Evolutionary conservation across 306 rosid genomes (phyloP).

Genomic region (Macrotyloma uniflorum): DNA sequence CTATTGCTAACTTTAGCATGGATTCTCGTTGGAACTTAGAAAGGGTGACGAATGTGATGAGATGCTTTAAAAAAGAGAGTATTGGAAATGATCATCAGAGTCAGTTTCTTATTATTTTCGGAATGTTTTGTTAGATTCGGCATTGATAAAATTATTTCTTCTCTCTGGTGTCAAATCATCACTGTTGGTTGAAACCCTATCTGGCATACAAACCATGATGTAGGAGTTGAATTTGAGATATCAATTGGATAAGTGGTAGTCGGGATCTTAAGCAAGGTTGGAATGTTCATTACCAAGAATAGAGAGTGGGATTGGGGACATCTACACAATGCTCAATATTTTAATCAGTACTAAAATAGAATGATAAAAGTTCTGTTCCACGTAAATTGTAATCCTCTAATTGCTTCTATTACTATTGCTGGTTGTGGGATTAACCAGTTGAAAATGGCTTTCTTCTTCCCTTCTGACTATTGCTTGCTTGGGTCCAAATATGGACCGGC

Average conservation of each 20-base stretch:
- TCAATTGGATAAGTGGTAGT: not conserved
- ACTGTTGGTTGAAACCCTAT: not conserved
- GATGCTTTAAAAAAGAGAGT: not conserved
- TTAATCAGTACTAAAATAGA: not conserved
- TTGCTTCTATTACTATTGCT: not conserved
- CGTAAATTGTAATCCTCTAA: not conserved
- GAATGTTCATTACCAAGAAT: not conserved
- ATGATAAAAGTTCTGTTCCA: not conserved
- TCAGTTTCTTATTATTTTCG: not conserved
- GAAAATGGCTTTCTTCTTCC: not conserved
- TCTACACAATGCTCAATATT: not conserved
- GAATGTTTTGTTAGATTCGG: not conserved
- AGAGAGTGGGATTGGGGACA: not conserved
- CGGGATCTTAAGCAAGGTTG: not conserved
- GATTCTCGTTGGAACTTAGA: not conserved
- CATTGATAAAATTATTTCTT: not conserved
- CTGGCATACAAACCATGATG: not conserved
- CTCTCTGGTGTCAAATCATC: not conserved
- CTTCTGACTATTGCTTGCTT: not conserved
- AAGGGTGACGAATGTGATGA: not conserved
- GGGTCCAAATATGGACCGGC: not conserved
- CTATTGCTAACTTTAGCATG: not conserved
- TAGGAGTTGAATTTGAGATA: constrained; percentile 5
- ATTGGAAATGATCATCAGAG: not conserved
- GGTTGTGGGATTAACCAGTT: not conserved